A percentile compares a stretch with the other conserved stretches of the same genome.
phyloP scores from a whole-genome alignment of 192 early-diverging fungal species.

The Piromyces finnis region DNA sequence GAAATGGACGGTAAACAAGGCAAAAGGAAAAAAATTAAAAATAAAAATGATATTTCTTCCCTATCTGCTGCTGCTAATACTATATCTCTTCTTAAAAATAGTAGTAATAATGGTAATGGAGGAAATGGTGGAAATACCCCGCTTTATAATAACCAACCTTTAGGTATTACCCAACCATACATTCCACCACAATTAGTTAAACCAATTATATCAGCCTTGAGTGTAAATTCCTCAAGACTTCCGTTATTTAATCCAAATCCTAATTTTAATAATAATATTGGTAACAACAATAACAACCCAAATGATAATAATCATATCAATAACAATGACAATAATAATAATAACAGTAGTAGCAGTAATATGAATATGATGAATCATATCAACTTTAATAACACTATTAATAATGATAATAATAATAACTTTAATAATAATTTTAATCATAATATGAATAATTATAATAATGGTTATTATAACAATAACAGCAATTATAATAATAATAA shows the following conservation, averaged over 20 bases:
- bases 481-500: no score
- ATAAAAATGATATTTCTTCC: not conserved
- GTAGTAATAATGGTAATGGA: no score
- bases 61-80: no score
- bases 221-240: not conserved
- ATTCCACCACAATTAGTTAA: not conserved
- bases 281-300: not conserved
- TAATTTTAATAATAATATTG: not conserved
- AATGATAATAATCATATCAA: not conserved
- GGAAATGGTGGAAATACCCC: not conserved
- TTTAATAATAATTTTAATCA: not conserved
- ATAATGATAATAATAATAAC: not conserved
- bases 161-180: not conserved
- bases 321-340: not conserved
- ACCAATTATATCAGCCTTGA: not conserved
- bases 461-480: not conserved
- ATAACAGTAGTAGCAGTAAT: not conserved
- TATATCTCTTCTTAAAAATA: no score
- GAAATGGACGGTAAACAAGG: not conserved
- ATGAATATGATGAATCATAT: not conserved
- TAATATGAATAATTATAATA: not conserved
- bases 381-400: not conserved
- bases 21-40: not conserved
- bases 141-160: not conserved
- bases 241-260: not conserved